Evolutionary conservation across 352 stramenopile species (phyloP), one percentile per base, ranked within the genome.

Genomic region (Phytophthora melonis): DNA sequence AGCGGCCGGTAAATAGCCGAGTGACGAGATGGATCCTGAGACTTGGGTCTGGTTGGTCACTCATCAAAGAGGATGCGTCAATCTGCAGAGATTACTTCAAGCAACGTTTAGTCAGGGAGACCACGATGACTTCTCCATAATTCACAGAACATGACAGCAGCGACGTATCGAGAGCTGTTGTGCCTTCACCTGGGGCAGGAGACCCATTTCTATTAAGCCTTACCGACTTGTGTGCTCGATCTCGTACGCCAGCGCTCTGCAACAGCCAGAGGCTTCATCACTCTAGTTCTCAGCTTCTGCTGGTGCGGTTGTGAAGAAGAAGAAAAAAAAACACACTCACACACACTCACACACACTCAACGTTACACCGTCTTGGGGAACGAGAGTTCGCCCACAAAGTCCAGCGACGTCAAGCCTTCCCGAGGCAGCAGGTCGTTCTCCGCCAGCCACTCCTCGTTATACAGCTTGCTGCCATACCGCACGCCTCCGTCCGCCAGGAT

Each of bases 401-500:
- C 64, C 25, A 88, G 65, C 45, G 79, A 83, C 36, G 55, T 19
- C 10, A 53, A 61, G 9, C 52, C 69, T 45, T 78, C 49, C 25
- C 62, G 65, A 11, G 79, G 79, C 21, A 82, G 16, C 41, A 97
- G 65, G 0, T 88, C 80, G 50, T 91, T 63, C 30, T 90, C 65
- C 41, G 83, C 74, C 18, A 96, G 83, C 86, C 84, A 97, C 62
- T 86, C 70, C 14, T 70, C 70, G 62, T 93, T 97, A 74, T 93
- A 96, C 32, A 97, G 58, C 68, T 96, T 97, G 75, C 83, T 95
- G 25, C 84, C 78, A 50, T 97, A 96, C 11, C 89, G 81, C 21
- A 96, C 84, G 8, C 88, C 91, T 0, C 85, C 83, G 54, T 97
- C 91, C 54, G 89, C 92, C 59, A 97, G 39, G 19, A 97, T 89